These are phyloP conservation scores for Aspergillus sp. DNA, from an alignment of 2,329 filamentous ascomycete species.

Conservation along the genomic window DNA sequence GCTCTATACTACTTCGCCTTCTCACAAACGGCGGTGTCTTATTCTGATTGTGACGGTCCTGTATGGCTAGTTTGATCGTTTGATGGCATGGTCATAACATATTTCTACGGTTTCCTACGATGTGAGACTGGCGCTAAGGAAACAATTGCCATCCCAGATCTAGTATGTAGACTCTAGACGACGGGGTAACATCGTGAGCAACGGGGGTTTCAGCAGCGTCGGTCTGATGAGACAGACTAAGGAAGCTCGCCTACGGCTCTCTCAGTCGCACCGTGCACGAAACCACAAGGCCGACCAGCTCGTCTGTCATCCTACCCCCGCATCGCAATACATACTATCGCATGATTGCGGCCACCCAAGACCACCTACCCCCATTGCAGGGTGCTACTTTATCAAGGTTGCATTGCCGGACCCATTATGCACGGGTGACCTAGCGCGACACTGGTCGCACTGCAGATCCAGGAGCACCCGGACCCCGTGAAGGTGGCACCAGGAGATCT, in stretches of 20 bases:
- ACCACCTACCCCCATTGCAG: slow-evolving; percentile 61
- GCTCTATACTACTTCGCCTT: slow-evolving; percentile 89
- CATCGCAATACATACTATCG: slow-evolving; percentile 53
- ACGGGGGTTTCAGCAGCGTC: slow-evolving; percentile 76
- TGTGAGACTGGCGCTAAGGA: slow-evolving; percentile 58
- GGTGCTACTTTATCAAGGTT: slow-evolving; percentile 87
- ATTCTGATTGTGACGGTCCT: slow-evolving; percentile 64
- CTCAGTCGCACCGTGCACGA: slow-evolving; percentile 50
- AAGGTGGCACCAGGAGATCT: slow-evolving; percentile 67
- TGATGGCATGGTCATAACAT: slow-evolving; percentile 79
- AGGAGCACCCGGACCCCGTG: slow-evolving; percentile 65
- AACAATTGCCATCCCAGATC: slow-evolving; percentile 61
- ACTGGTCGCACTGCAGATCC: slow-evolving; percentile 50
- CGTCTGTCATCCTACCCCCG: slow-evolving; percentile 46
- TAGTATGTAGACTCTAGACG: slow-evolving; percentile 72
- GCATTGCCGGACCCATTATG: slow-evolving; percentile 57
- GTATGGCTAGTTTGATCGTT: slow-evolving; percentile 74
- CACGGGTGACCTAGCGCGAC: slow-evolving; percentile 57
- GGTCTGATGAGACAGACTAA: slow-evolving; percentile 80
- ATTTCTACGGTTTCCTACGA: slow-evolving; percentile 91
- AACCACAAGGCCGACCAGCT: slow-evolving; percentile 50
- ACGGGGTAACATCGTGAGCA: slow-evolving; percentile 77
- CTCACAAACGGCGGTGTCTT: slow-evolving; percentile 80
- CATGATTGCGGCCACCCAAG: slow-evolving; percentile 60
- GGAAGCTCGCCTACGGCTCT: slow-evolving; percentile 61